Evolutionary conservation across 148 eudicot species (phyloP).

Genomic region (Talinum fruticosum): DNA sequence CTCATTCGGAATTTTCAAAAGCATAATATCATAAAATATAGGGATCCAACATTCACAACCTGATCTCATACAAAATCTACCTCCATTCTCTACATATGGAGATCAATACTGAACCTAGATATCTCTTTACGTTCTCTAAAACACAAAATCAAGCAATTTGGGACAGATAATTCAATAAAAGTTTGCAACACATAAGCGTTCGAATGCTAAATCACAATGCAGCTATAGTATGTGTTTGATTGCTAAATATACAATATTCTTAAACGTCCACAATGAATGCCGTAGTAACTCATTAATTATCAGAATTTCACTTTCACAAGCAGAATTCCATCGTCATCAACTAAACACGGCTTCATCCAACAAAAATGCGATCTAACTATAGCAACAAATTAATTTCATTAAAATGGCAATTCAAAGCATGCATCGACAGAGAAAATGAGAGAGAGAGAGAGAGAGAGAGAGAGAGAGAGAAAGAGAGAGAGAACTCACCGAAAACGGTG

Average conservation of each 20-base stretch:
- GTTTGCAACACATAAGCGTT: not conserved
- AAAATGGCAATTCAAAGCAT: not conserved
- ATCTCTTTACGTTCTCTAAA: not conserved
- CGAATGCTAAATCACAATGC: not conserved
- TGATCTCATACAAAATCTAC: not conserved
- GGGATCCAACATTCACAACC: not conserved
- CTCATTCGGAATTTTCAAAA: too few relatives aligned
- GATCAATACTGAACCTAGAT: not conserved
- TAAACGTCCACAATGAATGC: too few relatives aligned
- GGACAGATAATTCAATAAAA: not conserved
- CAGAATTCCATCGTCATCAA: not conserved
- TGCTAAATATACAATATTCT: too few relatives aligned
- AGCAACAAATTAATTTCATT: not conserved
- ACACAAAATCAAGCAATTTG: not conserved
- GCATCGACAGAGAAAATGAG: not conserved
- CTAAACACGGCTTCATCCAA: not conserved
- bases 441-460: not conserved
- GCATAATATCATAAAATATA: not conserved
- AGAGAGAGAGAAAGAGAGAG: not conserved
- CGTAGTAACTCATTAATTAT: too few relatives aligned
- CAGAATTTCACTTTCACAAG: not conserved
- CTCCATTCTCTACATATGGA: not conserved
- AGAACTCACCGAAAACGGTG: constrained; percentile 28
- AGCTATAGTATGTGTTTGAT: too few relatives aligned
- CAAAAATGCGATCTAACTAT: not conserved